Evolutionary conservation across 2,329 filamentous ascomycete species (phyloP).

Genomic region (Aspergillus spinulosporus): DNA sequence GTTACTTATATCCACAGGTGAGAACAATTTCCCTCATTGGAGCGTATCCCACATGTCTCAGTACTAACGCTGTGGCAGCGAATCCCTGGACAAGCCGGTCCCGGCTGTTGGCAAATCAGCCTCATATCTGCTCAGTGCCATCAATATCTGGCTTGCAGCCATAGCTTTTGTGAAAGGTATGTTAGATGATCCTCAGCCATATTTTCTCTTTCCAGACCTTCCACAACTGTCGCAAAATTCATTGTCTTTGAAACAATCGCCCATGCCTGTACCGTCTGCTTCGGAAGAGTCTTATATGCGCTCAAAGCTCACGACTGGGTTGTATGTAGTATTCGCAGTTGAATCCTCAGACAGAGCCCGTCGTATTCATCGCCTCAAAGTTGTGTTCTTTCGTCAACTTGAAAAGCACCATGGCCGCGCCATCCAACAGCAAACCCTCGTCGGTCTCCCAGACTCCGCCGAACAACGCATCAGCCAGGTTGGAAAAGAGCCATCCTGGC

Average conservation of each 20-base stretch:
- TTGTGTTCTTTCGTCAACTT: constrained; percentile 30
- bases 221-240: background rate
- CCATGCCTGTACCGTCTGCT: background rate
- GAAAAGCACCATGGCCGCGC: constrained; percentile 44
- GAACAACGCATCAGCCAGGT: constrained; percentile 63
- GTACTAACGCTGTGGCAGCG: background rate
- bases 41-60: background rate
- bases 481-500: constrained; percentile 70
- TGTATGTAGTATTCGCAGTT: background rate
- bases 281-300: background rate
- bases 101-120: background rate
- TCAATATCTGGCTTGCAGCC: background rate
- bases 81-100: background rate
- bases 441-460: constrained; percentile 49
- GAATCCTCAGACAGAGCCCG: background rate
- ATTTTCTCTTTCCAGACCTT: background rate
- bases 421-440: constrained; percentile 28
- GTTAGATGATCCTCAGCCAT: background rate
- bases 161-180: background rate
- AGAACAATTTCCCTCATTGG: background rate
- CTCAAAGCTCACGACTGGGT: background rate
- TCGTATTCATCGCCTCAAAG: constrained; percentile 2
- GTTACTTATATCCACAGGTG: constrained; percentile 5
- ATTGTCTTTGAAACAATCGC: background rate
- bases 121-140: constrained; percentile 5